Conservation (phyloP, 2,329 filamentous ascomycete species). For the Pseudocercospora cruenta region DNA sequence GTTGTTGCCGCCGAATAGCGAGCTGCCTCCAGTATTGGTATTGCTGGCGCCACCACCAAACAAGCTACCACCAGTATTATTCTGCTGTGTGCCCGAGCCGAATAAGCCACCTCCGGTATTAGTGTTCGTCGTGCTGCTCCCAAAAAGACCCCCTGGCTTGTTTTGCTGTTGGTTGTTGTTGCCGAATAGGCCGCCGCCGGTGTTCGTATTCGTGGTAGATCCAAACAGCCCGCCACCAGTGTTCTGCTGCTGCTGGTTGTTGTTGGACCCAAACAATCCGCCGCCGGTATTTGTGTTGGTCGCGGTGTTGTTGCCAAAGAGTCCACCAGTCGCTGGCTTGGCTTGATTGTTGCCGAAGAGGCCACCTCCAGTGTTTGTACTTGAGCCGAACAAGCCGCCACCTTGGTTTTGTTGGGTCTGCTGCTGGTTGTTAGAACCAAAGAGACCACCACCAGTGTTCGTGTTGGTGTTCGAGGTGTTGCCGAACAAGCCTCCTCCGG, state of each 20-base stretch:
- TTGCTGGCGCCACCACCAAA: conserved; percentile 44
- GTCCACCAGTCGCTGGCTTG: conserved; percentile 32
- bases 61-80: conserved; percentile 37
- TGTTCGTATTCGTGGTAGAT: conserved; percentile 36
- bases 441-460: conserved; percentile 28
- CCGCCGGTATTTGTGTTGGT: conserved; percentile 33
- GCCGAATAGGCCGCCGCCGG: conserved; percentile 44
- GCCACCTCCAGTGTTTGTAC: conserved; percentile 39
- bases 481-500: conserved; percentile 31
- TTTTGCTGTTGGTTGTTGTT: conserved; percentile 40
- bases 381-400: conserved; percentile 42
- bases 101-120: conserved; percentile 41
- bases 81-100: conserved; percentile 36
- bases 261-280: conserved; percentile 36
- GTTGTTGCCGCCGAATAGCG: conserved; percentile 39
- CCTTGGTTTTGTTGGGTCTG: conserved; percentile 18
- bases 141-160: conserved; percentile 45
- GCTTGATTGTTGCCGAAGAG: conserved; percentile 36
- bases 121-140: conserved; percentile 35
- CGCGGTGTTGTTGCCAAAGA: conserved; percentile 42
- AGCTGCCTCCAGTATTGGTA: conserved; percentile 28
- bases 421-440: conserved; percentile 31
- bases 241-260: conserved; percentile 21
- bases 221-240: conserved; percentile 31
- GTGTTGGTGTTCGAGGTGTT: conserved; percentile 26